These are phyloP conservation scores for Ascodesmis nigricans DNA, from an alignment of 495 filamentous ascomycete genomes.

Conservation along the genomic window DNA sequence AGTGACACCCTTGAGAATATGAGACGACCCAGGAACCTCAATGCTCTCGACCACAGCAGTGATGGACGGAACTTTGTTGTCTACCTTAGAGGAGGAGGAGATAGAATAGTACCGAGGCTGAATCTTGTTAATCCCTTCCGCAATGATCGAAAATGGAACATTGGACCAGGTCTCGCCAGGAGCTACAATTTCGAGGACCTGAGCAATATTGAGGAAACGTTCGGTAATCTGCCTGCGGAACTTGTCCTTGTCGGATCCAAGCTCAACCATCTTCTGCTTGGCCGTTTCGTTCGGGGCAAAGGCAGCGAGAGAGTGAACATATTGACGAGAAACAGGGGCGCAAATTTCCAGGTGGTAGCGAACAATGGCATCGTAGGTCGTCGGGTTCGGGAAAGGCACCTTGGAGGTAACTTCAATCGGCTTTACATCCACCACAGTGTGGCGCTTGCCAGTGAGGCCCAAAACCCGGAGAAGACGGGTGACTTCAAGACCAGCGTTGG, in stretches of 20 bases:
- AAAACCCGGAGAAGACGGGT: slow-evolving; percentile 70
- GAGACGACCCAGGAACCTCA: slow-evolving; percentile 48
- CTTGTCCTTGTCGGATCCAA: slow-evolving; percentile 86
- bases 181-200: slow-evolving; percentile 56
- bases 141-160: slow-evolving; percentile 82
- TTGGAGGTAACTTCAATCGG: slow-evolving; percentile 88
- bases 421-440: slow-evolving; percentile 75
- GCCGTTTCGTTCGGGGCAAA: slow-evolving; percentile 70
- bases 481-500: slow-evolving; percentile 80
- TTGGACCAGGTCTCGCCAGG: slow-evolving; percentile 49
- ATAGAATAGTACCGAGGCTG: slow-evolving; percentile 99
- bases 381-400: slow-evolving; percentile 91
- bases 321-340: slow-evolving; percentile 88
- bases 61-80: slow-evolving; percentile 81
- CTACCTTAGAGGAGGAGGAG: slow-evolving; percentile 83
- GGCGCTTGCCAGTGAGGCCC: slow-evolving; percentile 49
- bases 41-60: slow-evolving; percentile 85
- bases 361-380: slow-evolving; percentile 80
- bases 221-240: slow-evolving; percentile 73
- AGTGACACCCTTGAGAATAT: slow-evolving; percentile 79
- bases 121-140: slow-evolving; percentile 82
- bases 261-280: slow-evolving; percentile 68
- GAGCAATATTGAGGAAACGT: slow-evolving; percentile 73
- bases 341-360: slow-evolving; percentile 97
- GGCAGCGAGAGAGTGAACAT: slow-evolving; percentile 61